Conservation (phyloP, 164 flowering plant genomes). For the Cinnamomum micranthum region DNA sequence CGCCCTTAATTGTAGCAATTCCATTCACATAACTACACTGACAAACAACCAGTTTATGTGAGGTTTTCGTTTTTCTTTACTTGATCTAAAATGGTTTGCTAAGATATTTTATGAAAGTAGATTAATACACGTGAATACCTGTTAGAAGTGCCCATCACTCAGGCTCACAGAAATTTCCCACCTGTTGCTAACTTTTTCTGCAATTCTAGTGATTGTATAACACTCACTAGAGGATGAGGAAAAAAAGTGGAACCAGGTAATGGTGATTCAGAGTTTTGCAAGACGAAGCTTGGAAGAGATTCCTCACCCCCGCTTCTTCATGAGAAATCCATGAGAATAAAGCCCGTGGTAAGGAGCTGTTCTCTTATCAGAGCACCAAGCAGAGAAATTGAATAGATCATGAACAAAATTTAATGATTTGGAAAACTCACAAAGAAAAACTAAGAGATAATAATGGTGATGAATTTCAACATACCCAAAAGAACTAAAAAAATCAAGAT, state of each 20-base stretch:
- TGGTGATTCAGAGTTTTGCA: background rate
- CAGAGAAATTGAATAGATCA: no score
- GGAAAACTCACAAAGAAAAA: no score
- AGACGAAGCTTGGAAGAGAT: constrained; percentile 53
- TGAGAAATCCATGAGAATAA: constrained; percentile 14
- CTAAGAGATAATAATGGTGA: no score
- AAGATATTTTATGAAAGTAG: background rate
- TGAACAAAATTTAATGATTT: no score
- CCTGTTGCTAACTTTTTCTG: constrained; percentile 68
- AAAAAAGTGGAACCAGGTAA: background rate
- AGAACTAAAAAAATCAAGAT: background rate
- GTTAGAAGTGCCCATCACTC: constrained; percentile 93
- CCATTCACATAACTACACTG: constrained; percentile 97
- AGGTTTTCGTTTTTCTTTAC: background rate
- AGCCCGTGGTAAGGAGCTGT: no score
- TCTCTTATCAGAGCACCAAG: no score
- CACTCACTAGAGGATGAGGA: background rate
- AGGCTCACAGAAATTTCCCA: constrained; percentile 85
- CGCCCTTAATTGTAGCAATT: constrained; percentile 93
- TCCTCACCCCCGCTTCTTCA: constrained; percentile 65
- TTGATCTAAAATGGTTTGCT: no score
- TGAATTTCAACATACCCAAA: no score
- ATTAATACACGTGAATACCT: constrained; percentile 43
- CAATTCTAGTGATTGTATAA: constrained; percentile 31
- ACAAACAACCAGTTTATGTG: background rate